Base-by-base conservation (phyloP, 2,329 filamentous ascomycete genomes). In the Pseudogymnoascus sp. region DNA sequence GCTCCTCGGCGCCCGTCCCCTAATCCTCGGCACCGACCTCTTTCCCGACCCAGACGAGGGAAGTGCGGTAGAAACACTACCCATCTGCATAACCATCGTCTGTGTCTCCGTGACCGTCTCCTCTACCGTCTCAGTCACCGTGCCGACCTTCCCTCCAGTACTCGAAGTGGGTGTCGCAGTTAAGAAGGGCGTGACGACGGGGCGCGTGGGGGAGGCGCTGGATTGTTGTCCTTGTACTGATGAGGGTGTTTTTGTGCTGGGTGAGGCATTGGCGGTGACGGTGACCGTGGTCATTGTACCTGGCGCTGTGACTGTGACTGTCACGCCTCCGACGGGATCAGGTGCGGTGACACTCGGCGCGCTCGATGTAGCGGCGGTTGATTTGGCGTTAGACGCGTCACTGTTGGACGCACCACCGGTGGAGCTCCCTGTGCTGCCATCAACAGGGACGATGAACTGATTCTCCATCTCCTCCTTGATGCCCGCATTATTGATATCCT, bases 51-150 rank as follows among this genome's bases (percentile, higher is more conserved):
- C 33, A 36, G 33, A 4, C 33, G 11, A 14, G 5, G 33, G 33
- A 1, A 36, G 12, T 3, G 28, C 49, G 1, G 49, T 55, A 7
- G 9, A 19, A 22, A 4, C 16, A 14, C 49, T n/a, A 3, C 49
- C 49, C 28, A 33, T 55, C 49, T 55, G 49, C 49, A 55, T 55
- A 33, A 55, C 49, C 49, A 55, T 55, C 16, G 49, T 55, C 9
- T 14, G 16, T 1, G 49, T 55, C 49, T 33, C 49, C 5, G 49
- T 55, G 2, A 55, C 49, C 5, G 49, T 55, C 28, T 55, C 28
- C 49, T 55, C 49, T 5, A 35, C 49, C 5, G 9, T 7, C 28
- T 55, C 49, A 2, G 49, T 55, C 25, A 55, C 49, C 30, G 49
- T 55, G 2, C 49, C 11, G 9, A 30, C 19, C 28, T 9, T 25